Percentiles rank a stretch among this genome's conserved stretches.
These are phyloP conservation scores for Colletotrichum tamarilloi DNA, from an alignment of 2,329 filamentous ascomycete species.

Conservation along the genomic window DNA sequence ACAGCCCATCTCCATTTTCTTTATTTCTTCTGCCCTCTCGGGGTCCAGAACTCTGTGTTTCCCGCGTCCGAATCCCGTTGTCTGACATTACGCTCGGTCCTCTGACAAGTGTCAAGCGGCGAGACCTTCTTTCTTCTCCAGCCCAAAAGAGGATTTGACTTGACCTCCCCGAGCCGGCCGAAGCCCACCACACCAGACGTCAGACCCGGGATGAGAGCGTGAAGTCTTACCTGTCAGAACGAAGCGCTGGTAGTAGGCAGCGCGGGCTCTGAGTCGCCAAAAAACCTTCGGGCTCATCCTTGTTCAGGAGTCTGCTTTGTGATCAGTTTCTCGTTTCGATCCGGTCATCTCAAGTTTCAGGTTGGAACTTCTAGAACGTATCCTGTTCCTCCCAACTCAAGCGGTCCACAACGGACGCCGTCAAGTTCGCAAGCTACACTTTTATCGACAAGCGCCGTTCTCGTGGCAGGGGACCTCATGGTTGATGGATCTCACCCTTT, in stretches of 20 bases:
- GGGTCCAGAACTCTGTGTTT: constrained; percentile 1
- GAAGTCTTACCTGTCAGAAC: not conserved
- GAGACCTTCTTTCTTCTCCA: not conserved
- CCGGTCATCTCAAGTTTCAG: constrained; percentile 33
- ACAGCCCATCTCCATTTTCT: not conserved
- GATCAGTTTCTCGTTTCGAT: constrained; percentile 11
- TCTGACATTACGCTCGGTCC: constrained; percentile 15
- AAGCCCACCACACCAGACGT: constrained; percentile 18
- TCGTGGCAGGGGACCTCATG: constrained; percentile 1
- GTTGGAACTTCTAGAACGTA: constrained; percentile 31
- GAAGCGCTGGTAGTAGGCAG: not conserved
- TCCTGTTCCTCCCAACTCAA: constrained; percentile 31
- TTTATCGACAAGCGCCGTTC: constrained; percentile 29
- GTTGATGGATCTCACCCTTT: not conserved
- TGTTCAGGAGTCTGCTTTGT: constrained; percentile 13
- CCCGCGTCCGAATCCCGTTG: not conserved
- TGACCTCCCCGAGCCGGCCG: not conserved
- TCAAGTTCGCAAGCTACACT: constrained; percentile 33
- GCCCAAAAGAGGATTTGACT: not conserved
- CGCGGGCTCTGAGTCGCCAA: not conserved
- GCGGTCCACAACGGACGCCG: constrained; percentile 18
- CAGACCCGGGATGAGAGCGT: constrained; percentile 5
- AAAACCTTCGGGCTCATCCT: constrained; percentile 8
- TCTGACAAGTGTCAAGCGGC: constrained; percentile 22
- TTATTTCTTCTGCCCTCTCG: not conserved